These are phyloP conservation scores for Ceratocystis albifundus DNA, from an alignment of 2,329 filamentous ascomycete genomes.

Conservation along the genomic window DNA sequence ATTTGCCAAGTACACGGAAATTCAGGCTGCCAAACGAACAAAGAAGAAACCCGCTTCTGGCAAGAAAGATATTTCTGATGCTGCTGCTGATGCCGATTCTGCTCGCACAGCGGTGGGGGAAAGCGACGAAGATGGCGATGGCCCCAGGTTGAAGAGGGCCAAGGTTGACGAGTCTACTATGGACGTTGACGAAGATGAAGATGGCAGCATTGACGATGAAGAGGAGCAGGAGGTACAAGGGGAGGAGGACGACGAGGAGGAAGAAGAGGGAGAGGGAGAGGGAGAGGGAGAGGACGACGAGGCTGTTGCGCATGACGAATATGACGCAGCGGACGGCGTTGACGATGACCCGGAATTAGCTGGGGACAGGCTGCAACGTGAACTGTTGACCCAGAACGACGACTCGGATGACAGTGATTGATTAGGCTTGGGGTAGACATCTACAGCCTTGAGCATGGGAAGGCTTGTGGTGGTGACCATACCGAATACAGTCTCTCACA, in stretches of 20 bases:
- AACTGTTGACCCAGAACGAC: slow-evolving; percentile 47
- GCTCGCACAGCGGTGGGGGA: slow-evolving; percentile 28
- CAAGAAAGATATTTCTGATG: slow-evolving; percentile 46
- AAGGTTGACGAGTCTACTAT: slow-evolving; percentile 35
- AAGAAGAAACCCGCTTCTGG: slow-evolving; percentile 57
- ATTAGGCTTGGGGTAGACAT: slow-evolving; percentile 30
- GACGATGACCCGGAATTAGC: slow-evolving; percentile 35
- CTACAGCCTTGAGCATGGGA: not conserved
- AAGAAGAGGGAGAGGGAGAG: slow-evolving; percentile 30
- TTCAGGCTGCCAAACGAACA: slow-evolving; percentile 63
- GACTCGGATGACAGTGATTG: slow-evolving; percentile 46
- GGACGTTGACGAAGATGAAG: slow-evolving; percentile 31
- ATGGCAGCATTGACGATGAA: slow-evolving; percentile 40
- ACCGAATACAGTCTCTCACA: not conserved
- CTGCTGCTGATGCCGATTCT: slow-evolving; percentile 31
- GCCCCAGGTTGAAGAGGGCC: slow-evolving; percentile 33
- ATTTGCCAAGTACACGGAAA: slow-evolving; percentile 63
- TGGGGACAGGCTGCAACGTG: slow-evolving; percentile 44
- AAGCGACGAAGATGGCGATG: slow-evolving; percentile 31
- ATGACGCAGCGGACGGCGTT: slow-evolving; percentile 30
- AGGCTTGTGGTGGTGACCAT: too few relatives aligned
- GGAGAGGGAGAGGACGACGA: slow-evolving; percentile 35
- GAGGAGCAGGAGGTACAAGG: slow-evolving; percentile 34
- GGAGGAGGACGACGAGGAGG: slow-evolving; percentile 32
- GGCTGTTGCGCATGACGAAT: slow-evolving; percentile 21